Evolutionary conservation across 768 basidiomycete species (phyloP), one percentile per base, ranked within the genome.

Genomic region (Crepidotus variabilis): DNA sequence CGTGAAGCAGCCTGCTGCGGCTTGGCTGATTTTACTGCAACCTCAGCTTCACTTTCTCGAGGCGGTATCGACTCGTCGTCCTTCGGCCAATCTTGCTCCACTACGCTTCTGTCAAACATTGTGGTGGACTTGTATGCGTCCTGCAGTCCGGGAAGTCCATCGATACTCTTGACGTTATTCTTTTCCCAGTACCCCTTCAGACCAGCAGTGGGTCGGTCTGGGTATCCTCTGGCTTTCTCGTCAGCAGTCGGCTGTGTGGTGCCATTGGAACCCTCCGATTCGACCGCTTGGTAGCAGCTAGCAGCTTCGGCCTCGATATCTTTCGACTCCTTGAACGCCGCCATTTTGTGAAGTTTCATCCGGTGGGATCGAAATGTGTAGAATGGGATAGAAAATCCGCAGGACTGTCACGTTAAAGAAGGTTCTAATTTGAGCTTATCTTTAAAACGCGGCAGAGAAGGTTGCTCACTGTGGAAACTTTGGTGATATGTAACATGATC

Each of bases 371-470:
- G 66, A 69, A 75, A 86, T 39, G 69, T 68, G 65, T 77, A 84
- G 61, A 74, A 74, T 1, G 85, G 85, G 24, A 85, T 74, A 0
- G 75, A 75, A 55, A 71, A 85, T 36, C 85, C 84, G 60, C 83
- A 86, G 1, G 83, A 82, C 85, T 85, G 55, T 33, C 14, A 9
- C 5, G 0, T 24, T 23, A 20, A 47, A 9, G 33, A 45, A 9
- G 45, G 24, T 36, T 34, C 22, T 24, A 39, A 18, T 39, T 47
- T 52, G 18, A n/a, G 47, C n/a, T 33, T 24, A 13, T 36, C 28
- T 32, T n/a, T 22, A 24, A 4, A 51, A 28, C 22, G 32, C 18
- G 47, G 3, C 8, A 18, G 54, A n/a, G 9, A 10, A n/a, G 14
- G 8, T 20, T 3, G 63, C 71, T 51, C 59, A 73, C 74, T 9